phyloP scores from a whole-genome alignment of 371 early-diverging fungal genomes.

The Globomyces sp. region DNA sequence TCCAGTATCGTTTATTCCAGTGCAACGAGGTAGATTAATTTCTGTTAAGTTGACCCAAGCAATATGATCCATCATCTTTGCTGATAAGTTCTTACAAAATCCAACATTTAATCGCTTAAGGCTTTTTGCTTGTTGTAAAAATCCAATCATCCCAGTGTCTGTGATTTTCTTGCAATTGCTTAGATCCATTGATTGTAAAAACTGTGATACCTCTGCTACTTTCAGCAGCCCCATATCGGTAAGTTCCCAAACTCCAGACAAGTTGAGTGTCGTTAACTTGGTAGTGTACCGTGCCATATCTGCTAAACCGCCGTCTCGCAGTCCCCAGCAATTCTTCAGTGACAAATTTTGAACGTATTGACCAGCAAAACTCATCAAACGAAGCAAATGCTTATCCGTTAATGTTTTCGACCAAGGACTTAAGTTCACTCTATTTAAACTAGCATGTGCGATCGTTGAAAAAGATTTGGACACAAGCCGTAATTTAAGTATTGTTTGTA shows the following conservation, averaged over 20 bases:
- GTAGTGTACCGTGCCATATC: slow-evolving; percentile 38
- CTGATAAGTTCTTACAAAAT: slow-evolving; percentile 76
- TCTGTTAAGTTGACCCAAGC: slow-evolving; percentile 47
- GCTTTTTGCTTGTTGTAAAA: slow-evolving; percentile 43
- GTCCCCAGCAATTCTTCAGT: slow-evolving; percentile 73
- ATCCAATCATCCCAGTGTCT: slow-evolving; percentile 53
- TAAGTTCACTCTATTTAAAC: slow-evolving; percentile 35
- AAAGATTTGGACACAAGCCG: slow-evolving; percentile 29
- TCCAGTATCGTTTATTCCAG: slow-evolving; percentile 68
- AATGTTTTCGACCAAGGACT: slow-evolving; percentile 42
- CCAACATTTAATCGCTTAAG: slow-evolving; percentile 47
- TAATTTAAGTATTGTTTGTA: slow-evolving; percentile 29
- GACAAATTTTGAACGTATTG: slow-evolving; percentile 50
- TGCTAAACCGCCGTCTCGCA: slow-evolving; percentile 66
- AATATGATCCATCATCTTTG: slow-evolving; percentile 42
- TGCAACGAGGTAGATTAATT: slow-evolving; percentile 76
- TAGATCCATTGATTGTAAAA: slow-evolving; percentile 57
- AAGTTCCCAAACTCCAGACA: slow-evolving; percentile 48
- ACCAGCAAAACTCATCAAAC: slow-evolving; percentile 37
- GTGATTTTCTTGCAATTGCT: slow-evolving; percentile 79
- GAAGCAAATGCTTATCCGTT: slow-evolving; percentile 33
- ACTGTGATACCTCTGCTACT: slow-evolving; percentile 33
- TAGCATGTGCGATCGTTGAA: slow-evolving; percentile 27
- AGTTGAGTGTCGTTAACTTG: slow-evolving; percentile 27
- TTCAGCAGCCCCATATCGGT: slow-evolving; percentile 39